A percentile compares a stretch with the other conserved stretches of the same genome.
Evolutionary conservation across 2,329 filamentous ascomycete genomes (phyloP).

Genomic region (Aureobasidium lini): DNA sequence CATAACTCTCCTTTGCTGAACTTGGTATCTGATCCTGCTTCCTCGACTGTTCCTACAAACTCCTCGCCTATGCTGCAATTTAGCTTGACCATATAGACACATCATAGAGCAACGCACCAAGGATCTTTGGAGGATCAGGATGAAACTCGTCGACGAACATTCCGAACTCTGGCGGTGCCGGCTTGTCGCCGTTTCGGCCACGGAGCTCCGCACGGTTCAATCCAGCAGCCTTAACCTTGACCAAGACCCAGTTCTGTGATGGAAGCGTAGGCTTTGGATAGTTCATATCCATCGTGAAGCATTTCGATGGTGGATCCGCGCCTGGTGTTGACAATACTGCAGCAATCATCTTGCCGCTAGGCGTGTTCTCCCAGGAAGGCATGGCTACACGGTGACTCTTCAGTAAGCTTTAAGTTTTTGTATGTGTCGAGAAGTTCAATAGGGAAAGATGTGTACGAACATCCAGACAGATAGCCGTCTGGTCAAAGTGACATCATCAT

Average conservation of each 20-base stretch:
- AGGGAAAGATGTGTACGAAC: neutral
- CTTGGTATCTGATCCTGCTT: slow-evolving; percentile 7
- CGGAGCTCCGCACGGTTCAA: slow-evolving; percentile 14
- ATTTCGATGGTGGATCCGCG: slow-evolving; percentile 1
- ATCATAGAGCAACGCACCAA: neutral
- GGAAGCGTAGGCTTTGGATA: slow-evolving; percentile 8
- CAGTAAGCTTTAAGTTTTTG: neutral
- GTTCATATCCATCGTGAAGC: slow-evolving; percentile 1
- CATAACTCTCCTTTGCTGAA: neutral
- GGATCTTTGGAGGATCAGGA: slow-evolving; percentile 11
- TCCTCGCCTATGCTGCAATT: neutral
- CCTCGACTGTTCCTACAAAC: slow-evolving; percentile 11
- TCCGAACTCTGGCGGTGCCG: slow-evolving; percentile 9
- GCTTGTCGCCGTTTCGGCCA: neutral
- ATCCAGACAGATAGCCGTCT: too few species aligned
- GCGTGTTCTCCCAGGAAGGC: slow-evolving; percentile 11
- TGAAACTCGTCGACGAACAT: slow-evolving; percentile 12
- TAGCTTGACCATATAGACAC: neutral
- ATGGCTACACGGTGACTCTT: neutral
- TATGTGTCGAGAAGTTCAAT: neutral
- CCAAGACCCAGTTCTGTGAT: slow-evolving; percentile 1
- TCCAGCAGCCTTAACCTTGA: slow-evolving; percentile 6
- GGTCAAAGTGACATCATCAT: slow-evolving; percentile 1
- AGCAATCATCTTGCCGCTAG: slow-evolving; percentile 4
- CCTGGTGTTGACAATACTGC: neutral